These are phyloP conservation scores for Physaria fendleri DNA, from an alignment of 345 rosid genomes.

Conservation along the genomic window DNA sequence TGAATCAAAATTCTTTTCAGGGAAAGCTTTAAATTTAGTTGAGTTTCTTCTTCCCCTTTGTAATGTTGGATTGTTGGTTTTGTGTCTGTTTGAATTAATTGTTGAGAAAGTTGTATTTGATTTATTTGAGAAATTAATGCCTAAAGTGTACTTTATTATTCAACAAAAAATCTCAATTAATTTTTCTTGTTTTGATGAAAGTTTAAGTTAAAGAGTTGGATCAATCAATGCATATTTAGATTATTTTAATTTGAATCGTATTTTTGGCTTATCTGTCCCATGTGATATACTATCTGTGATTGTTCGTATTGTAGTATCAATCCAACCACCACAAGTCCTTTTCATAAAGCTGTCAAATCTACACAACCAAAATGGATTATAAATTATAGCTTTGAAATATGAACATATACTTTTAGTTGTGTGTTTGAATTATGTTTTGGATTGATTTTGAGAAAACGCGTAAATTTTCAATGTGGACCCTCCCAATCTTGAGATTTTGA, in stretches of 20 bases:
- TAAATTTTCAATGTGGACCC: conserved; percentile 10
- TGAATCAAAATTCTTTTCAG: conserved; percentile 15
- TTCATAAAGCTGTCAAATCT: conserved; percentile 14
- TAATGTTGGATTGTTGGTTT: conserved; percentile 16
- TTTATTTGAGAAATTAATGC: conserved; percentile 12
- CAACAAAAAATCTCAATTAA: background rate
- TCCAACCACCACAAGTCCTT: conserved; percentile 21
- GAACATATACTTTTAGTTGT: background rate
- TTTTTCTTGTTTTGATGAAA: background rate
- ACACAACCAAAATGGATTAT: conserved; percentile 1
- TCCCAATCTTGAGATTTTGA: conserved; percentile 3
- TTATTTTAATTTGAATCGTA: background rate
- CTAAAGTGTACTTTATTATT: background rate
- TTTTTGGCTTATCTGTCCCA: conserved; percentile 23
- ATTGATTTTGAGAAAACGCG: background rate
- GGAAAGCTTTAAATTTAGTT: conserved; percentile 3
- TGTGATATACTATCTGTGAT: conserved; percentile 20
- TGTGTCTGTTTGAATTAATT: conserved; percentile 6
- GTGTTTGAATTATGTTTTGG: background rate
- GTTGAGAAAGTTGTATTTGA: conserved; percentile 9
- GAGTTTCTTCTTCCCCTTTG: conserved; percentile 8
- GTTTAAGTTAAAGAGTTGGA: background rate
- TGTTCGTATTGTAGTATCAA: conserved; percentile 9
- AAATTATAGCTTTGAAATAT: background rate
- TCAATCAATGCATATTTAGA: background rate